phyloP scores from a whole-genome alignment of 73 alveolate species.

The Effrenium voratum region DNA sequence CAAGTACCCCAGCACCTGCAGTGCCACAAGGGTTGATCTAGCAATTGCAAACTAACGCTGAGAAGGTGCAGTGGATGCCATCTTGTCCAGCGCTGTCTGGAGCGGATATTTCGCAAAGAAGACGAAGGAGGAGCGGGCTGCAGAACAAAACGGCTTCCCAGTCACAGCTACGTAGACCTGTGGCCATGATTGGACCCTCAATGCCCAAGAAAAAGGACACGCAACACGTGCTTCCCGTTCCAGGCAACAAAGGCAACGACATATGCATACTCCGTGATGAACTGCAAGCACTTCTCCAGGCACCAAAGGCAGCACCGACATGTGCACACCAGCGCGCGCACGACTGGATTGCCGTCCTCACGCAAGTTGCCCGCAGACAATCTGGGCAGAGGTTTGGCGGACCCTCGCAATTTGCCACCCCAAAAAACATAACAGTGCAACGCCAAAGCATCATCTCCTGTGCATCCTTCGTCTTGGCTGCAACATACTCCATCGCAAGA shows the following conservation, averaged over 20 bases:
- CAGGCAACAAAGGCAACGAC: not conserved
- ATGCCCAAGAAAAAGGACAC: not conserved
- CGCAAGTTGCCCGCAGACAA: too few species aligned
- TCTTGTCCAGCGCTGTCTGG: constrained; percentile 75
- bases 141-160: constrained; percentile 52
- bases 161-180: constrained; percentile 86
- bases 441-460: not conserved
- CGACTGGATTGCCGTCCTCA: constrained; percentile 55
- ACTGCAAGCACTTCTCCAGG: constrained; percentile 44
- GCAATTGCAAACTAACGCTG: not conserved
- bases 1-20: constrained; percentile 60
- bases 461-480: constrained; percentile 45
- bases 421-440: too few species aligned
- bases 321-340: constrained; percentile 10
- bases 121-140: constrained; percentile 79
- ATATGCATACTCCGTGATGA: constrained; percentile 87
- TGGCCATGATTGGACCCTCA: not conserved
- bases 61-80: constrained; percentile 32
- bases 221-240: not conserved
- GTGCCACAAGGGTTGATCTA: not conserved
- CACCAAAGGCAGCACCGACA: constrained; percentile 76
- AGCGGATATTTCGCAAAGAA: constrained; percentile 86
- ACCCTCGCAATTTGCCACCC: too few species aligned
- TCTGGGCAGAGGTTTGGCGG: too few species aligned
- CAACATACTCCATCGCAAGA: constrained; percentile 18